Conservation (phyloP, 2,329 filamentous ascomycete genomes). For the Lojkania enalia region DNA sequence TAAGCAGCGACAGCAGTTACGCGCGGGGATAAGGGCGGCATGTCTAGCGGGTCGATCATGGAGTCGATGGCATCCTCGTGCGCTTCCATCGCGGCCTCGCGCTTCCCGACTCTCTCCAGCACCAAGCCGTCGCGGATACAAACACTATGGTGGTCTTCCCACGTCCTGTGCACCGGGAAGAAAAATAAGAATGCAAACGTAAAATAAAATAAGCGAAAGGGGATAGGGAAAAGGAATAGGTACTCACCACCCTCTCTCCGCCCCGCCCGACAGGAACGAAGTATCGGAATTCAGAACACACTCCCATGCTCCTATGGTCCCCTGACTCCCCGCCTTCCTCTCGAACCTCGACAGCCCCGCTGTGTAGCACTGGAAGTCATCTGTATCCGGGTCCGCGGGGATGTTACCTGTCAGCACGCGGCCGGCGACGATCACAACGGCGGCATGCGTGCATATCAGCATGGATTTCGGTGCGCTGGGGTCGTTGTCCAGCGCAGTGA, state of each 20-base stretch:
- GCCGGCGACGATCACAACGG: conserved; percentile 83
- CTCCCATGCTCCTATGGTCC: conserved; percentile 75
- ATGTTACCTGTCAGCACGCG: conserved; percentile 77
- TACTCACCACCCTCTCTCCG: conserved; percentile 82
- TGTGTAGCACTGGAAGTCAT: conserved; percentile 86
- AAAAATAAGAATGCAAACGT: too few relatives aligned
- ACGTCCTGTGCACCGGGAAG: too few relatives aligned
- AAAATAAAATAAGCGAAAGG: conserved; percentile 1
- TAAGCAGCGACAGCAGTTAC: too few relatives aligned
- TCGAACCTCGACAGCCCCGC: conserved; percentile 75
- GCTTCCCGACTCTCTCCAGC: too few relatives aligned
- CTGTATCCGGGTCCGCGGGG: conserved; percentile 69
- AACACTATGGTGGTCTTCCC: too few relatives aligned
- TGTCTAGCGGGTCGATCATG: too few relatives aligned
- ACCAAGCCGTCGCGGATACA: too few relatives aligned
- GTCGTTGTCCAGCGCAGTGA: conserved; percentile 69
- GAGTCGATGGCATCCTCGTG: too few relatives aligned
- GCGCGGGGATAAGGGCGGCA: too few relatives aligned
- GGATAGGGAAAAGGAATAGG: background rate
- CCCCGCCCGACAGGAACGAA: conserved; percentile 75
- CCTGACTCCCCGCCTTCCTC: conserved; percentile 52
- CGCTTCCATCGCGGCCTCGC: too few relatives aligned
- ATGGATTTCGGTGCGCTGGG: conserved; percentile 68
- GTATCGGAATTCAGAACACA: conserved; percentile 83
- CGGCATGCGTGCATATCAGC: conserved; percentile 86